Evolutionary conservation across 305 asterid species (phyloP).

Genomic region (Plantago lanceolata): DNA sequence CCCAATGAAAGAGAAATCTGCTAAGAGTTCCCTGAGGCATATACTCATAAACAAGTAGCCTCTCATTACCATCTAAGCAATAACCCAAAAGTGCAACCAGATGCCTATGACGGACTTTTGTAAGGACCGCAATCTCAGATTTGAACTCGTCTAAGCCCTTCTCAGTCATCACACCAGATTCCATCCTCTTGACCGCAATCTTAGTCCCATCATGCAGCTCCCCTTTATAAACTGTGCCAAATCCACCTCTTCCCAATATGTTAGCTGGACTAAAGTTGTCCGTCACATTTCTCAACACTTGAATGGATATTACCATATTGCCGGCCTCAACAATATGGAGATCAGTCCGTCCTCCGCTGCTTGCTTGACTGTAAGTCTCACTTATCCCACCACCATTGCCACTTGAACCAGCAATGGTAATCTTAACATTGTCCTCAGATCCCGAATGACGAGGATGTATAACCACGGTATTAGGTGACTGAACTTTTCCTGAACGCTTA

Average conservation of each 20-base stretch:
- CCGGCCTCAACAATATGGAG: conserved; percentile 78
- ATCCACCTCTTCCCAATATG: conserved; percentile 84
- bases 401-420: conserved; percentile 61
- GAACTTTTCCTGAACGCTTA: conserved; percentile 47
- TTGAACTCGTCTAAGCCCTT: conserved; percentile 88
- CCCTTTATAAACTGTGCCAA: conserved; percentile 89
- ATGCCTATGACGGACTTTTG: conserved; percentile 95
- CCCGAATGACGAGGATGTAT: conserved; percentile 80
- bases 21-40: conserved; percentile 98
- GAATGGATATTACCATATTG: conserved; percentile 72
- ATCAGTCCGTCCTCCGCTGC: conserved; percentile 62
- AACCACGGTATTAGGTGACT: conserved; percentile 50
- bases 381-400: conserved; percentile 54
- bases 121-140: conserved; percentile 87
- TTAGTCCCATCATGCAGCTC: conserved; percentile 86
- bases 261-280: conserved; percentile 65
- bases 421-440: conserved; percentile 76
- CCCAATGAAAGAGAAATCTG: conserved; percentile 73
- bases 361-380: conserved; percentile 54
- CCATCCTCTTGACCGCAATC: conserved; percentile 95
- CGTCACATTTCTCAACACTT: conserved; percentile 71
- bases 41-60: conserved; percentile 78
- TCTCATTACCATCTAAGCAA: conserved; percentile 80
- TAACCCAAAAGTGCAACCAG: conserved; percentile 88
- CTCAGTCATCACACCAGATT: conserved; percentile 71